Base-by-base conservation (phyloP, 805 yeast genomes). In the Wickerhamomyces canadensis region DNA sequence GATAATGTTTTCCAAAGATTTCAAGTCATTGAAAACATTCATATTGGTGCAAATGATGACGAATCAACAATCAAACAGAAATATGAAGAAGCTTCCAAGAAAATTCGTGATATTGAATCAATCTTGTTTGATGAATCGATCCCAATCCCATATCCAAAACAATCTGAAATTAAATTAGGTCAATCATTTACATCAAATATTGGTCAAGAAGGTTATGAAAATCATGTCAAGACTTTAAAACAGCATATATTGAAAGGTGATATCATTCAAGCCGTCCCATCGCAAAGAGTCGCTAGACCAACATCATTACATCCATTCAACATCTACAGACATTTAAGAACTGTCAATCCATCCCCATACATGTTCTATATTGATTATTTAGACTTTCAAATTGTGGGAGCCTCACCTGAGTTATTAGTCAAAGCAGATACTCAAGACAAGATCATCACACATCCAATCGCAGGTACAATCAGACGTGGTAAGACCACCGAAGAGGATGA, bases 291-390 rank as follows among this genome's bases (percentile, higher is more conserved):
- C 19, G 86, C 95, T 5, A 80, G 97, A 61, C 96, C 96, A 26
- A 93, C 99, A 0, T 78, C 88, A 4, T 68, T 93, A 50, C 98
- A 93, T 60, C 98, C 99, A 2, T 93, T 93, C 73, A 93, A 93
- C 64, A 84, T 93, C 33, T 93, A 91, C 65, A 81, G 95, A 49
- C 97, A 91, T 56, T 71, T 93, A 52, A 76, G 98, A 57, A 84
- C 96, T 0, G 97, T 93, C 33, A 93, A 93, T 62, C 98, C 99
- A 10, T 87, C 97, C 2, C 99, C 99, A 19, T 93, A 93, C 60
- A 72, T 93, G 71, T 93, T 93, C 59, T 93, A 88, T 62, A 80
- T 93, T 47, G 98, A 93, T 58, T 83, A 85, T 53, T 58, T 84
- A 41, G 96, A 87, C 49, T 93, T 91, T 68, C 96, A 89, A 60